Evolutionary conservation across 1,139 yeast genomes (phyloP).

Genomic region (Eremothecium sinecaudum): DNA sequence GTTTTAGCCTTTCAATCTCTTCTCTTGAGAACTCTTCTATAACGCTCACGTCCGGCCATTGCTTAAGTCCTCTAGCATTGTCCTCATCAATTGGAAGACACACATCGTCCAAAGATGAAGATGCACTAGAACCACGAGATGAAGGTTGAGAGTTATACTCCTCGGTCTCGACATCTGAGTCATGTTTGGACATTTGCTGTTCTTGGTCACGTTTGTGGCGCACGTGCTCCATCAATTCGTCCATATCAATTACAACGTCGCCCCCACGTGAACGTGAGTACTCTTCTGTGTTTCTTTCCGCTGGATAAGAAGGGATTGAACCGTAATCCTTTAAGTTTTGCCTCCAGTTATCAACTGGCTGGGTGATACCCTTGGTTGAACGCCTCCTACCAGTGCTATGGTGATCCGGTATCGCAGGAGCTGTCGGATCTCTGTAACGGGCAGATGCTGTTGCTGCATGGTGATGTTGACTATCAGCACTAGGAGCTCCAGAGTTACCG

Average conservation of each 20-base stretch:
- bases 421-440: constrained; percentile 1
- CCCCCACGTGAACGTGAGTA: constrained; percentile 9
- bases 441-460: constrained; percentile 4
- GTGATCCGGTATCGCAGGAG: too few relatives aligned
- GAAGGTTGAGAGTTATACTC: constrained; percentile 28
- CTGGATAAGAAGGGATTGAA: background rate
- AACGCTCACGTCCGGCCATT: constrained; percentile 77
- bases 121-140: constrained; percentile 46
- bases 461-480: background rate
- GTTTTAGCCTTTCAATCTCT: constrained; percentile 46
- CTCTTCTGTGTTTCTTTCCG: background rate
- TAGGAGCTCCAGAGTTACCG: background rate
- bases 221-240: constrained; percentile 28
- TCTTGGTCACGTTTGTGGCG: constrained; percentile 10
- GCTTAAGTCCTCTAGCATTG: constrained; percentile 27
- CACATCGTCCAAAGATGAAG: constrained; percentile 78
- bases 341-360: too few relatives aligned
- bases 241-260: constrained; percentile 31
- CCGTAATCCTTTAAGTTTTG: constrained; percentile 1
- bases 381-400: too few relatives aligned
- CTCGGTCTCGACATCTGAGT: constrained; percentile 12
- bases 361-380: too few relatives aligned
- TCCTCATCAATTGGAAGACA: constrained; percentile 63
- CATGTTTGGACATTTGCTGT: constrained; percentile 8
- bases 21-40: constrained; percentile 68